Evolutionary conservation across 2,329 filamentous ascomycete species (phyloP).

Genomic region (Orbilia oligospora): DNA sequence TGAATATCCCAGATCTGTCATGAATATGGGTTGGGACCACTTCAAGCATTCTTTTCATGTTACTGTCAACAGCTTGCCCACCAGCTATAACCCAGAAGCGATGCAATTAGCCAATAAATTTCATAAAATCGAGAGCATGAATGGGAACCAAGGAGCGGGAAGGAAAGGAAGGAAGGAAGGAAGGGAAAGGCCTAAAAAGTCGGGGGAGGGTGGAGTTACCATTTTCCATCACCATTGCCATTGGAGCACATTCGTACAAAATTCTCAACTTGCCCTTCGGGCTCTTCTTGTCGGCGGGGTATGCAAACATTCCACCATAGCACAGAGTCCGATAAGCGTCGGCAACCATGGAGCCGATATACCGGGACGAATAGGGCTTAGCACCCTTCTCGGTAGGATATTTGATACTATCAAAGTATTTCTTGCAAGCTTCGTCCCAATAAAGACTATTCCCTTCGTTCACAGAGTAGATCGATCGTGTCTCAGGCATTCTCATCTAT

Average conservation of each 20-base stretch:
- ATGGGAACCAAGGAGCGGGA: neutral
- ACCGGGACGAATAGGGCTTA: slow-evolving; percentile 94
- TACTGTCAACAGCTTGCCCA: slow-evolving; percentile 90
- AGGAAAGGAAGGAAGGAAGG: neutral
- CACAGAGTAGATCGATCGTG: slow-evolving; percentile 92
- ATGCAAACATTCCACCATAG: slow-evolving; percentile 97
- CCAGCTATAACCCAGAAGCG: slow-evolving; percentile 74
- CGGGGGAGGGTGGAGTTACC: slow-evolving; percentile 71
- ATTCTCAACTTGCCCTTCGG: slow-evolving; percentile 98
- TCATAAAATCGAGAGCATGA: neutral
- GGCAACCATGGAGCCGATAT: slow-evolving; percentile 98
- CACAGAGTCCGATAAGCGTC: slow-evolving; percentile 96
- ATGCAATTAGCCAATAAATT: neutral
- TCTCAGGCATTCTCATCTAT: slow-evolving; percentile 83
- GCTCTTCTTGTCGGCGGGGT: slow-evolving; percentile 97
- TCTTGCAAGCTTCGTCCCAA: slow-evolving; percentile 89
- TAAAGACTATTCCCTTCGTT: slow-evolving; percentile 99
- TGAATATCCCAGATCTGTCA: slow-evolving; percentile 93
- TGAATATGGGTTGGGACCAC: slow-evolving; percentile 93
- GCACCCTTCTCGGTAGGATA: slow-evolving; percentile 76
- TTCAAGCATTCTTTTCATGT: slow-evolving; percentile 90
- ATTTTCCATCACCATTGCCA: slow-evolving; percentile 99
- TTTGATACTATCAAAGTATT: slow-evolving; percentile 92
- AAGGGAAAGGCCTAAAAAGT: too few species aligned
- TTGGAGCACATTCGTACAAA: slow-evolving; percentile 97